These are phyloP conservation scores for Cercospora citrullina DNA, from an alignment of 2,329 filamentous ascomycete species.

Conservation along the genomic window DNA sequence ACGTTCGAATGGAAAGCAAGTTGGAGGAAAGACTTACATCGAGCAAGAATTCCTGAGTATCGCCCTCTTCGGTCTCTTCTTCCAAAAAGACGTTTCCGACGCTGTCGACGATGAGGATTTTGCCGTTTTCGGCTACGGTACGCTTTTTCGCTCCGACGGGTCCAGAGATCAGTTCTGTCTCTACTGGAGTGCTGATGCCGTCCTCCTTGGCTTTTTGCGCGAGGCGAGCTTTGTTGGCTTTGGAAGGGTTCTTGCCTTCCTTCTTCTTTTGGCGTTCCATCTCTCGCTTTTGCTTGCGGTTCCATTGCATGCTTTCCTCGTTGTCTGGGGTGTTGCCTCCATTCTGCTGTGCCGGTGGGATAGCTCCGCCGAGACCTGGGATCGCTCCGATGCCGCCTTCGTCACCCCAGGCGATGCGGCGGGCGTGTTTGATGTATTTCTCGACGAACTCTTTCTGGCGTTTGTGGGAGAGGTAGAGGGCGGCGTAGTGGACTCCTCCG, in stretches of 20 bases:
- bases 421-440: constrained; percentile 85
- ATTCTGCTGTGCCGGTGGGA: constrained; percentile 44
- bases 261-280: constrained; percentile 83
- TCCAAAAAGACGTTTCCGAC: constrained; percentile 93
- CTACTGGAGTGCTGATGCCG: constrained; percentile 57
- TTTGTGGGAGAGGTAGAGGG: constrained; percentile 82
- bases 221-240: constrained; percentile 52
- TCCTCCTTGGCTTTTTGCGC: constrained; percentile 53
- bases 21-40: too few species aligned
- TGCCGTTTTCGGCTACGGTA: constrained; percentile 91
- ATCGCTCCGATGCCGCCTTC: constrained; percentile 66
- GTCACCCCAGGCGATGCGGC: constrained; percentile 86
- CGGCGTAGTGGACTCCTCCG: constrained; percentile 82
- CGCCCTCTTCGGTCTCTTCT: constrained; percentile 83
- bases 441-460: constrained; percentile 88
- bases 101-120: constrained; percentile 88
- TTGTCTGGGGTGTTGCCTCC: constrained; percentile 35
- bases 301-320: constrained; percentile 60
- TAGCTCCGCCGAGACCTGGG: constrained; percentile 59
- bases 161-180: constrained; percentile 53
- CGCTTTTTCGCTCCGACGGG: constrained; percentile 79
- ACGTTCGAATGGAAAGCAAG: too few species aligned
- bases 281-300: constrained; percentile 82
- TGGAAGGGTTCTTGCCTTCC: constrained; percentile 53
- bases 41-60: constrained; percentile 77